Percentiles rank a stretch among this genome's conserved stretches.
Conservation (phyloP, 495 filamentous ascomycete genomes). For the Venustampulla echinocandica region DNA sequence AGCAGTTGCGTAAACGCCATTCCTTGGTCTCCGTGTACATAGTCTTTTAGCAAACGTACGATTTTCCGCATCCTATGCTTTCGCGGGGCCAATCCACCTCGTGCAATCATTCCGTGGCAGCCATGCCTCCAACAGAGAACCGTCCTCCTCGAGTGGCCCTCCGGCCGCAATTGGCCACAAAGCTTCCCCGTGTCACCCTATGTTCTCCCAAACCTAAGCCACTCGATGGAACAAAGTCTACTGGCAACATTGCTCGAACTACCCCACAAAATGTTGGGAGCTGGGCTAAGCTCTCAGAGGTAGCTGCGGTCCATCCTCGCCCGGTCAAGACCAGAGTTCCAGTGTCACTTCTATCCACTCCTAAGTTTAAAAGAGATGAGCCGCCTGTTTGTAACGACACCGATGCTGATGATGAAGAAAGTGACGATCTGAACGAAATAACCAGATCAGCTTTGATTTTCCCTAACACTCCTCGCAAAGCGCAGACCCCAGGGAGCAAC, state of each 20-base stretch:
- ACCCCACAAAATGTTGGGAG: not conserved
- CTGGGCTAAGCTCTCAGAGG: not conserved
- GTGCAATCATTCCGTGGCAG: not conserved
- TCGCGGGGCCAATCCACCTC: not conserved
- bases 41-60: too few relatives aligned
- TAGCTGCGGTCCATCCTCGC: not conserved
- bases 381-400: not conserved
- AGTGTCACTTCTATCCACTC: too few relatives aligned
- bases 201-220: not conserved
- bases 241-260: not conserved
- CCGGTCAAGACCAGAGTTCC: too few relatives aligned
- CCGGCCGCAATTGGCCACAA: not conserved
- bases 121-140: not conserved
- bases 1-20: too few relatives aligned
- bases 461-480: not conserved
- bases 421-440: conserved; percentile 1
- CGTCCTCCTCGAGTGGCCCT: not conserved
- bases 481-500: not conserved
- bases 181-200: not conserved
- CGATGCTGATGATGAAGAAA: conserved; percentile 4
- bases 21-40: too few relatives aligned
- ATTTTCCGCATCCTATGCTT: too few relatives aligned
- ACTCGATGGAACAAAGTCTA: not conserved
- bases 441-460: conserved; percentile 4
- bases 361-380: too few relatives aligned